phyloP scores from a whole-genome alignment of 345 rosid species.

The Gossypium anomalum region DNA sequence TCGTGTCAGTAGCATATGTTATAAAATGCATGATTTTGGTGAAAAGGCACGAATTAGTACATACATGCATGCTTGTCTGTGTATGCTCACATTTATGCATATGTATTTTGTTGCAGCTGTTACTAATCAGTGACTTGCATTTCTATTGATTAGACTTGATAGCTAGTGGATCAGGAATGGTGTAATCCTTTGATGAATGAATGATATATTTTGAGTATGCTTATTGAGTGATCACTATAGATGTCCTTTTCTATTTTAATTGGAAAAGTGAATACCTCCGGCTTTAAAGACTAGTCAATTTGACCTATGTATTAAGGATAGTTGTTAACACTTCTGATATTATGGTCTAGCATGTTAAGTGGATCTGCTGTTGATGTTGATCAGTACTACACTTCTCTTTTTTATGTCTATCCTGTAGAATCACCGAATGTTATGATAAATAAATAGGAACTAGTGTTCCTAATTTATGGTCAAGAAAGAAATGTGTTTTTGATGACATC shows the following conservation, averaged over 20 bases:
- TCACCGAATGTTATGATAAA: neutral
- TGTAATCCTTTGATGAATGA: neutral
- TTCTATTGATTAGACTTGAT: neutral
- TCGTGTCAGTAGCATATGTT: neutral
- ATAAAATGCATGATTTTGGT: neutral
- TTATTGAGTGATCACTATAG: neutral
- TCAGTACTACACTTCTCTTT: neutral
- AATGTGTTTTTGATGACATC: neutral
- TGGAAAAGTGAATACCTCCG: neutral
- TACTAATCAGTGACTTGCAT: neutral
- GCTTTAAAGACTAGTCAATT: slow-evolving; percentile 4
- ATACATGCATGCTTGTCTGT: neutral
- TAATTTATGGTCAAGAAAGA: neutral
- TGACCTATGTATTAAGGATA: neutral
- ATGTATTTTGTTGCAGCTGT: neutral
- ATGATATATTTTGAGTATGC: neutral
- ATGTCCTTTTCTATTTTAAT: neutral
- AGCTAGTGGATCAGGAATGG: neutral
- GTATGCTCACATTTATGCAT: neutral
- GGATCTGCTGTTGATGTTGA: neutral
- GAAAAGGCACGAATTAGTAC: neutral
- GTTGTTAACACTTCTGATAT: neutral
- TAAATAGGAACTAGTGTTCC: neutral
- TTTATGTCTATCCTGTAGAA: neutral
- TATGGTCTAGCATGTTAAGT: neutral